Evolutionary conservation across 2,329 filamentous ascomycete genomes (phyloP).

Genomic region (Clarireedia paspali): DNA sequence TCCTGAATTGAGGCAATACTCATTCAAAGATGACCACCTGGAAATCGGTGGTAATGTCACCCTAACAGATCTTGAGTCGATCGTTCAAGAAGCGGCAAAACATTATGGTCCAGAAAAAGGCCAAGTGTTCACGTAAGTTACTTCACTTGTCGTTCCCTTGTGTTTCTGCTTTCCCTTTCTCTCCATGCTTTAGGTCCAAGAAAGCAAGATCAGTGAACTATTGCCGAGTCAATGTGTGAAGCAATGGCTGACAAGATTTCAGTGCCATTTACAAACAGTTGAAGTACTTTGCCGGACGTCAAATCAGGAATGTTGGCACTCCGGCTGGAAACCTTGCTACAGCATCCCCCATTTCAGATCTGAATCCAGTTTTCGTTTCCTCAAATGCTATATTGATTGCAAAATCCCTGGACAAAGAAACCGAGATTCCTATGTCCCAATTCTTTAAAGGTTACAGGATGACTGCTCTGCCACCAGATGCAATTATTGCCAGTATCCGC

Average conservation of each 20-base stretch:
- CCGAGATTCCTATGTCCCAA: slow-evolving; percentile 79
- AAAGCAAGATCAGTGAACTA: too few relatives aligned
- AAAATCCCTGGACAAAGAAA: slow-evolving; percentile 64
- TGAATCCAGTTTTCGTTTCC: slow-evolving; percentile 90
- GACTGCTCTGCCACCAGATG: slow-evolving; percentile 73
- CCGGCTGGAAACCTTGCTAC: slow-evolving; percentile 92
- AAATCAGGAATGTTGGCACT: slow-evolving; percentile 96
- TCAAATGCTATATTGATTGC: slow-evolving; percentile 76
- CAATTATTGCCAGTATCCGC: slow-evolving; percentile 78
- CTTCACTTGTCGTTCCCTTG: neutral
- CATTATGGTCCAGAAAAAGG: slow-evolving; percentile 58
- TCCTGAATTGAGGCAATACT: slow-evolving; percentile 75
- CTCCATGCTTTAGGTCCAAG: too few relatives aligned
- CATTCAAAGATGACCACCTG: slow-evolving; percentile 71
- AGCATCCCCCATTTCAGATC: slow-evolving; percentile 89
- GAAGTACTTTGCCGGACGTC: slow-evolving; percentile 86
- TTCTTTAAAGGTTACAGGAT: slow-evolving; percentile 91
- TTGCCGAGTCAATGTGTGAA: too few relatives aligned
- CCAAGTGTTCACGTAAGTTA: slow-evolving; percentile 61
- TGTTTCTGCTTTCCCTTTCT: neutral
- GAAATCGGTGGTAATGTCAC: slow-evolving; percentile 91
- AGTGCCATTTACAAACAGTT: slow-evolving; percentile 86
- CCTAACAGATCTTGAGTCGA: slow-evolving; percentile 81
- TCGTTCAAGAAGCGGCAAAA: slow-evolving; percentile 70
- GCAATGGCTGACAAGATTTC: neutral